These are phyloP conservation scores for Lagerstroemia fauriei DNA, from an alignment of 441 rosid genomes.

Conservation along the genomic window DNA sequence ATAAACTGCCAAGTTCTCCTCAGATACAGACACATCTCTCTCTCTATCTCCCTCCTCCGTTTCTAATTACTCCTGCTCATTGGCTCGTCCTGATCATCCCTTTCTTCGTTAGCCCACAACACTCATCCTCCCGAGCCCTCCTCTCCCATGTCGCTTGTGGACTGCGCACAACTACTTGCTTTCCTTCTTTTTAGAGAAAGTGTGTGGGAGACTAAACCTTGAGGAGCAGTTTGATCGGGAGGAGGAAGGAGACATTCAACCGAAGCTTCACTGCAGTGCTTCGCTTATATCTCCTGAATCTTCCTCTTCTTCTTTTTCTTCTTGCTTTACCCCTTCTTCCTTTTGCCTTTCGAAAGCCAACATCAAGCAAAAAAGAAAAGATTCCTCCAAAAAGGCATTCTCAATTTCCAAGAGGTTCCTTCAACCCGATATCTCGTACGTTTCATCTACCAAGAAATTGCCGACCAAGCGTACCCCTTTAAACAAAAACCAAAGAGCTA, in stretches of 20 bases:
- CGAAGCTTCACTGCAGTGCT: not conserved
- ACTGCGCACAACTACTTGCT: not conserved
- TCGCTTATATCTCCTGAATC: slow-evolving; percentile 39
- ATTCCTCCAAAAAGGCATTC: not conserved
- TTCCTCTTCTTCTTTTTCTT: not conserved
- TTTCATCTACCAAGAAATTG: not conserved
- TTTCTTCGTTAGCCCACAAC: not conserved
- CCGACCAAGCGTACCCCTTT: not conserved
- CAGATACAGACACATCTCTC: slow-evolving; percentile 1
- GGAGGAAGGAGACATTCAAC: slow-evolving; percentile 2
- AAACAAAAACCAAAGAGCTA: not conserved
- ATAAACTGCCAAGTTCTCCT: slow-evolving; percentile 5
- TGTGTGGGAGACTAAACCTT: not conserved
- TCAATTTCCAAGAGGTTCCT: not conserved
- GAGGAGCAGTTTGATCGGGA: not conserved
- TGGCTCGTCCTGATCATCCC: not conserved
- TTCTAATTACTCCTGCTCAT: slow-evolving; percentile 17
- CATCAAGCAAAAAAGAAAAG: not conserved
- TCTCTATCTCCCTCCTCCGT: not conserved
- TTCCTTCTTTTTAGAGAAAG: not conserved
- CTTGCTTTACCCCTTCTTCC: not conserved
- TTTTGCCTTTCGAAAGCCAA: not conserved
- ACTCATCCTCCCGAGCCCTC: not conserved
- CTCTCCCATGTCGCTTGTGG: not conserved
- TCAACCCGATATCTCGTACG: not conserved